Conservation (phyloP, 441 rosid genomes). For the Populus hybrid region DNA sequence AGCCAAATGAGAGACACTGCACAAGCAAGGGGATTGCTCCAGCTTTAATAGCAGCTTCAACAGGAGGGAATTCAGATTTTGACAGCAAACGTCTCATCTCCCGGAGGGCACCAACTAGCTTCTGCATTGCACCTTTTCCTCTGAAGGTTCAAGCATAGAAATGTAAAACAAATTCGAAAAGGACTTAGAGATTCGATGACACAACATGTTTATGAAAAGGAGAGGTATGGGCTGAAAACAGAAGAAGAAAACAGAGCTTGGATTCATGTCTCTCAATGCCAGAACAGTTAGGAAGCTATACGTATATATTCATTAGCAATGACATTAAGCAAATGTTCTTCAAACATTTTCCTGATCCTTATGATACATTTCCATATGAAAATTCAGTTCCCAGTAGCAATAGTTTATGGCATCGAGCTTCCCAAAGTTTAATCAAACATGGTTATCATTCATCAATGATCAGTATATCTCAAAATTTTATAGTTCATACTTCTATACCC, state of each 20-base stretch:
- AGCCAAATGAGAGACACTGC: conserved; percentile 87
- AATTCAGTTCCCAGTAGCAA: not conserved
- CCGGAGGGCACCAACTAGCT: conserved; percentile 76
- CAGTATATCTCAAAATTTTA: not conserved
- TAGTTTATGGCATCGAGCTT: not conserved
- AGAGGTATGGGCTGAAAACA: not conserved
- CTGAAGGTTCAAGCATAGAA: conserved; percentile 30
- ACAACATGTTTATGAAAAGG: not conserved
- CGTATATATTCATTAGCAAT: not conserved
- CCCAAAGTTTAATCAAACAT: not conserved
- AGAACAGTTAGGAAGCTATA: too few relatives aligned
- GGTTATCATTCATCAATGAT: not conserved
- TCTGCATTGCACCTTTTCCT: conserved; percentile 90
- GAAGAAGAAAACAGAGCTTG: not conserved
- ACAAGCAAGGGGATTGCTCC: conserved; percentile 84
- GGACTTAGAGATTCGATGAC: conserved; percentile 17
- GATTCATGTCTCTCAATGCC: not conserved
- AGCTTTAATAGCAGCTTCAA: conserved; percentile 68
- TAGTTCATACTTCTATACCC: not conserved
- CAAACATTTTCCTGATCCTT: not conserved
- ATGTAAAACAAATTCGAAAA: conserved; percentile 3
- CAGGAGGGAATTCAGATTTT: conserved; percentile 78
- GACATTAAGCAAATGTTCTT: not conserved
- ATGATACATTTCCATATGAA: not conserved
- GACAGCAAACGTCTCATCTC: conserved; percentile 83